Base-by-base conservation (phyloP, 257 asterid genomes). In the Eucommia ulmoides region DNA sequence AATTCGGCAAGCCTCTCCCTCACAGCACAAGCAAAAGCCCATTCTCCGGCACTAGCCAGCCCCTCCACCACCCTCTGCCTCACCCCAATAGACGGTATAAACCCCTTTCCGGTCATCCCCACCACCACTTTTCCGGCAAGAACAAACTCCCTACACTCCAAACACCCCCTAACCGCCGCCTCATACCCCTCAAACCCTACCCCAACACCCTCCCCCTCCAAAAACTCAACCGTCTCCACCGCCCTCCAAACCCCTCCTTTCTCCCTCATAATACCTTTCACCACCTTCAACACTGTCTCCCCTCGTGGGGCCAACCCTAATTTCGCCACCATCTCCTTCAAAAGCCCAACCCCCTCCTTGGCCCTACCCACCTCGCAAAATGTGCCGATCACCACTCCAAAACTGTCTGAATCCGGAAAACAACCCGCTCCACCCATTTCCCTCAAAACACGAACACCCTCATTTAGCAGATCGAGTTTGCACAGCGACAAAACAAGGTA, bases 131-230 rank as follows among this genome's bases (percentile, higher is more conserved):
- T 72, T 22, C 65, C 72, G 8, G 65, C 72, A 20, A 68, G 52
- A n/a, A 58, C 54, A 50, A 82, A 78, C 53, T 87, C 78, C 52
- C 58, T 62, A 26, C 41, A 66, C 65, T 89, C 91, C 66, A 85
- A 68, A 62, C 88, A 85, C 14, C 91, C 84, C 65, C 82, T 83
- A 23, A 89, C 79, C 16, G 60, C 88, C 65, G 42, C 18, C 24
- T 89, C 88, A 33, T 78, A 78, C 20, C 78, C 81, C 69, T 80
- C 84, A 54, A 83, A 89, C 33, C 81, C 87, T 20, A 85, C 65
- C 26, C 23, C 42, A 20, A 80, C 80, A 17, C 67, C 78, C 24
- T 63, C 62, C 3, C 56, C 59, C 58, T 74, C 84, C 56, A 89
- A 54, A 38, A 72, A 53, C 80, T 74, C 84, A 15, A 89, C 51